Evolutionary conservation across 768 basidiomycete species (phyloP), one percentile per base, ranked within the genome.

Genomic region (Psilocybe cubensis): DNA sequence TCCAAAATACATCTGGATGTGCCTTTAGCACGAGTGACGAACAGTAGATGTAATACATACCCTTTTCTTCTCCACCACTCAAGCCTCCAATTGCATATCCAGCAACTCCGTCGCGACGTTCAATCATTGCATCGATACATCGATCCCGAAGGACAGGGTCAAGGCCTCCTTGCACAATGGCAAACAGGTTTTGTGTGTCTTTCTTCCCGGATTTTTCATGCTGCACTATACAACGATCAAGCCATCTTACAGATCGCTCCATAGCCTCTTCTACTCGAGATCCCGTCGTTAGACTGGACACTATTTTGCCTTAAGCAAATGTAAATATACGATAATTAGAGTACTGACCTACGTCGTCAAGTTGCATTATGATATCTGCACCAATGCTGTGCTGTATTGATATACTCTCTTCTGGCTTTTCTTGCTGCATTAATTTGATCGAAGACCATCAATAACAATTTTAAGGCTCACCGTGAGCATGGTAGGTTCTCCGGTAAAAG

Each of bases 291-390:
- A 95, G 72, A 70, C 91, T 94, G 31, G 90, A 84, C 0, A 96
- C 94, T 89, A 23, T 31, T 46, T 52, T 44, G 35, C n/a, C n/a
- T 29, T 44, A 43, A 14, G 27, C 24, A 38, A 57, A 40, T 45
- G 23, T 40, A 9, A 23, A 52, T 54, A 33, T 0, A 23, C 52
- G 46, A 33, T 25, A 56, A 54, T 14, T 4, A 49, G 1, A 42
- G 24, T 25, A 75, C 87, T 70, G 64, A 89, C 92, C 92, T 49
- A 95, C 93, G 71, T 95, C 93, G 69, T 95, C 93, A 17, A 94
- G 80, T 69, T 93, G 94, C 94, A 96, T 96, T 59, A 96, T 93
- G 58, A 96, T 96, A 68, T 96, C 94, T 24, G 88, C 91, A 4
- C 94, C 93, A 41, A 96, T 94, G 7, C 88, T 80, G 67, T 96